Base-by-base conservation (phyloP, 768 basidiomycete genomes). In the Tricholoma furcatifolium region DNA sequence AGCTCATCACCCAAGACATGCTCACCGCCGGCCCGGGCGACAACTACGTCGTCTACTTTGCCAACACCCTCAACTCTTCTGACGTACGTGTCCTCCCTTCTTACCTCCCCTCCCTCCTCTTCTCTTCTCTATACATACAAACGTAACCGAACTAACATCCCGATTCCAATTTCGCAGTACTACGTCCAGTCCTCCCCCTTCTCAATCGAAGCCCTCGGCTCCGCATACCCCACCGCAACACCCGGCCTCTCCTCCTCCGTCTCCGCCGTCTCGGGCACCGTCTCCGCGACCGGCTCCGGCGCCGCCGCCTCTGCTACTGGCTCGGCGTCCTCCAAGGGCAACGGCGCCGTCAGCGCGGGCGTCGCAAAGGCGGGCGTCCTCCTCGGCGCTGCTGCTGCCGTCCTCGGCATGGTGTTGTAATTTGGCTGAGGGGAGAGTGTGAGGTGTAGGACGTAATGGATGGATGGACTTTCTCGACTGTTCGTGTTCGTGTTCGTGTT, bases 101-200 rank as follows among this genome's bases (percentile, higher is more conserved):
- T 36, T 23, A 17, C 15, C 35, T 43, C 18, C 43, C 23, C 39
- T 36, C 15, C 51, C 45, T 21, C 35, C 47, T 30, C 32, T 32
- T 30, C 36, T 41, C 38, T 21, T 38, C 38, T 21, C 12, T 6
- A 35, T 41, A 40, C 42, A 21, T 23, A 10, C 15, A 15, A 21
- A 14, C 17, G 32, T 12, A 39, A 7, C 23, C 5, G 2, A 21
- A 48, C 50, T 55, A 15, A 47, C 36, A 11, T 17, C 38, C 18
- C 30, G 11, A 14, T 38, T 12, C 14, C 11, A n/a, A n/a, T n/a
- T 12, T 39, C 14, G 18, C 57, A 90, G 83, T 53, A 89, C 50
- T 88, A 75, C 55, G 82, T 83, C 11, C 61, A 65, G 34, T 81
- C 84, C 23, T 43, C 74, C 50, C 64, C 68, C 4, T 91, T 91